Conservation (phyloP, 345 rosid species). For the Populus deltoides region DNA sequence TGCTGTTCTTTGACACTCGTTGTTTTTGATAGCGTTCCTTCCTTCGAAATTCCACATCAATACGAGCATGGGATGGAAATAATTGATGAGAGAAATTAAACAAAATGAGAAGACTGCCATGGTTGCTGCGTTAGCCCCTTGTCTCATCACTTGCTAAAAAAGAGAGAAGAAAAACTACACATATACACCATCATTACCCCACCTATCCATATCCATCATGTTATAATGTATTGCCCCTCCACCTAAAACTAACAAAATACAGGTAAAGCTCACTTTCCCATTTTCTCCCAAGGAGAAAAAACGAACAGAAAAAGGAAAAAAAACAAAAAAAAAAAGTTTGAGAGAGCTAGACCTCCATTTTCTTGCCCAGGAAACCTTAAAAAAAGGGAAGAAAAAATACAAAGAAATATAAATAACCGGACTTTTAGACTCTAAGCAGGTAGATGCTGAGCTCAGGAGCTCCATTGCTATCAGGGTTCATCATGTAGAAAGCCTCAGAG, state of each 20-base stretch:
- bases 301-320: not conserved
- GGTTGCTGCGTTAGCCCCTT: conserved; percentile 43
- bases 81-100: not conserved
- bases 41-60: not conserved
- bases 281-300: conserved; percentile 15
- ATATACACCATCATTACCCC: conserved; percentile 46
- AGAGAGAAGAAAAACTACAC: conserved; percentile 29
- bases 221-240: conserved; percentile 38
- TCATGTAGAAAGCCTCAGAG: conserved; percentile 98
- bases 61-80: conserved; percentile 1
- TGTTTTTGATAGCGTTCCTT: not conserved
- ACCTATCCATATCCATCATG: conserved; percentile 24
- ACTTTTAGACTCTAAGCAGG: conserved; percentile 63
- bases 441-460: conserved; percentile 96
- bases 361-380: conserved; percentile 19
- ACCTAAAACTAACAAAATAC: conserved; percentile 34
- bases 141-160: conserved; percentile 24
- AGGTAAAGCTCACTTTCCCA: conserved; percentile 29
- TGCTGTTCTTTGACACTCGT: too few species aligned
- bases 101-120: conserved; percentile 26
- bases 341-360: conserved; percentile 26
- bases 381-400: not conserved
- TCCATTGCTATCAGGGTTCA: conserved; percentile 98
- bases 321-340: conserved; percentile 1
- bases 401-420: not conserved